Evolutionary conservation across 2,329 filamentous ascomycete species (phyloP).

Genomic region (Acarospora socialis): DNA sequence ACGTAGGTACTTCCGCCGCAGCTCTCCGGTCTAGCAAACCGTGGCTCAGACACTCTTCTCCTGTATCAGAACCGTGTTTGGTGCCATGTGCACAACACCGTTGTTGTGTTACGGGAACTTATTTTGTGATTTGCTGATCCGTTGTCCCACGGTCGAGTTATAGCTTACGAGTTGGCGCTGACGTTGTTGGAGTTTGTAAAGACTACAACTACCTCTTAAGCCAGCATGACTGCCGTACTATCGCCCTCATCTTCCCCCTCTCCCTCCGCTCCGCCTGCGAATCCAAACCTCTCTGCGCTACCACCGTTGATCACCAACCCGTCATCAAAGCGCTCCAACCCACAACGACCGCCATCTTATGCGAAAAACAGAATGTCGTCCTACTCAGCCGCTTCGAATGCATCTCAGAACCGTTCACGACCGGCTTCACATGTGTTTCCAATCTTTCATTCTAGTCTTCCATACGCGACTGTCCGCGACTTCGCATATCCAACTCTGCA

Average conservation of each 20-base stretch:
- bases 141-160: no score
- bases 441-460: constrained; percentile 67
- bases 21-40: no score
- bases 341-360: constrained; percentile 59
- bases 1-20: no score
- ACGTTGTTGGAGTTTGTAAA: no score
- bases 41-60: no score
- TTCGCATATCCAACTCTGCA: constrained; percentile 79
- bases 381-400: constrained; percentile 57
- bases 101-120: no score
- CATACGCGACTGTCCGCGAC: constrained; percentile 85
- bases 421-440: constrained; percentile 72
- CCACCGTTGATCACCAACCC: constrained; percentile 38
- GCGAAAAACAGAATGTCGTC: constrained; percentile 72
- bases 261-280: constrained; percentile 16
- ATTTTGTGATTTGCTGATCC: no score
- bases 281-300: constrained; percentile 26
- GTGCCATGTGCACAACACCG: no score
- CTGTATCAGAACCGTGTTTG: no score
- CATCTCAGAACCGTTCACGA: constrained; percentile 48
- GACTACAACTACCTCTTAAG: no score
- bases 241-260: constrained; percentile 10
- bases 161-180: no score
- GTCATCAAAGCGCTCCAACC: constrained; percentile 42
- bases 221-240: constrained; percentile 5